phyloP scores from a whole-genome alignment of 768 basidiomycete species.

The Gloeophyllum trabeum region DNA sequence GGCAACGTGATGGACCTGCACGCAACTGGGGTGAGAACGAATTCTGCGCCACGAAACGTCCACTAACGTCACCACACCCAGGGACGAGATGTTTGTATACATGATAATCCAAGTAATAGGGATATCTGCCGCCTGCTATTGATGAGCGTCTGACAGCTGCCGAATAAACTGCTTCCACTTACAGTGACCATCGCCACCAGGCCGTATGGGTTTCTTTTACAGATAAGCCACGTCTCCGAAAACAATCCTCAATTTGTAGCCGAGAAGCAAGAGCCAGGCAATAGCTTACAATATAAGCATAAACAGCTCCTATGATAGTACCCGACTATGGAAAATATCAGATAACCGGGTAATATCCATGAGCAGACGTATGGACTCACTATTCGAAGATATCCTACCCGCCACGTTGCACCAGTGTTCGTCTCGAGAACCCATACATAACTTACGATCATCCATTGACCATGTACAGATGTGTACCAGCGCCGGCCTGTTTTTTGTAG shows the following conservation, averaged over 20 bases:
- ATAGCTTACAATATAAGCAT: slow-evolving; percentile 17
- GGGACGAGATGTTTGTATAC: slow-evolving; percentile 23
- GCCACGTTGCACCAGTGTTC: slow-evolving; percentile 40
- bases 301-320: slow-evolving; percentile 18
- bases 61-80: slow-evolving; percentile 33
- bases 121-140: slow-evolving; percentile 26
- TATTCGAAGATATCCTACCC: slow-evolving; percentile 31
- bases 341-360: background rate
- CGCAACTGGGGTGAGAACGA: background rate
- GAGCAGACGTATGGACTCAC: slow-evolving; percentile 14
- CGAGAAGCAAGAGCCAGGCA: background rate
- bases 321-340: slow-evolving; percentile 14
- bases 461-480: slow-evolving; percentile 27
- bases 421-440: slow-evolving; percentile 42
- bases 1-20: slow-evolving; percentile 31
- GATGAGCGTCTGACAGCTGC: background rate
- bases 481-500: slow-evolving; percentile 16
- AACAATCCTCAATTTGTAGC: too few relatives aligned
- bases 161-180: slow-evolving; percentile 3
- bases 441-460: slow-evolving; percentile 40
- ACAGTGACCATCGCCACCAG: slow-evolving; percentile 28
- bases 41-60: too few relatives aligned
- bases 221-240: slow-evolving; percentile 29
- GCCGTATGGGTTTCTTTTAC: slow-evolving; percentile 28
- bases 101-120: slow-evolving; percentile 34